phyloP scores from a whole-genome alignment of 2,329 filamentous ascomycete species.

The Phialophora macrospora region DNA sequence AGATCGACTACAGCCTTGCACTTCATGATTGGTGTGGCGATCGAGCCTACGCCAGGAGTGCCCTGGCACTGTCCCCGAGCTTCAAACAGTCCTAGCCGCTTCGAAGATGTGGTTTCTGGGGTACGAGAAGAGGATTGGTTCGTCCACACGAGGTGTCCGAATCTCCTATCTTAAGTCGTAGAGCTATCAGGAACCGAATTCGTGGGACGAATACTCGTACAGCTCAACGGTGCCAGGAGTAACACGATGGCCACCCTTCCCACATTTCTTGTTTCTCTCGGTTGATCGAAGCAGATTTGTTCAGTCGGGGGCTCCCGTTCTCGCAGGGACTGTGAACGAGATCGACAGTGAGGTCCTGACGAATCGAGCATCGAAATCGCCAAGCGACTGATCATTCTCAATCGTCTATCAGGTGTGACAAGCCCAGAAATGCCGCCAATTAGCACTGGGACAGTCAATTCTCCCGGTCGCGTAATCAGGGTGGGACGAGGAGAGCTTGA shows the following conservation, averaged over 20 bases:
- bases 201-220: not conserved
- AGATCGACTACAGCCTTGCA: conserved; percentile 17
- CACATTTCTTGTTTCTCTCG: not conserved
- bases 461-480: not conserved
- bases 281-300: not conserved
- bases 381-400: not conserved
- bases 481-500: not conserved
- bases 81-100: not conserved
- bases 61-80: not conserved
- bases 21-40: conserved; percentile 11
- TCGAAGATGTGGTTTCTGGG: conserved; percentile 2
- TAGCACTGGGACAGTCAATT: not conserved
- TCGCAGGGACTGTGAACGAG: not conserved
- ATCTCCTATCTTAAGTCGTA: not conserved
- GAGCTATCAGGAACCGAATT: not conserved
- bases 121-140: conserved; percentile 12
- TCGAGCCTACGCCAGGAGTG: not conserved
- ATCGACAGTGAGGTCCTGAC: not conserved
- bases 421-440: not conserved
- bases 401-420: not conserved
- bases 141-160: not conserved
- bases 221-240: not conserved
- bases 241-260: not conserved
- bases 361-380: not conserved
- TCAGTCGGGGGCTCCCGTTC: not conserved